These are phyloP conservation scores for Trypanosoma platydactyli DNA, from an alignment of 208 protist genomes.

Conservation along the genomic window DNA sequence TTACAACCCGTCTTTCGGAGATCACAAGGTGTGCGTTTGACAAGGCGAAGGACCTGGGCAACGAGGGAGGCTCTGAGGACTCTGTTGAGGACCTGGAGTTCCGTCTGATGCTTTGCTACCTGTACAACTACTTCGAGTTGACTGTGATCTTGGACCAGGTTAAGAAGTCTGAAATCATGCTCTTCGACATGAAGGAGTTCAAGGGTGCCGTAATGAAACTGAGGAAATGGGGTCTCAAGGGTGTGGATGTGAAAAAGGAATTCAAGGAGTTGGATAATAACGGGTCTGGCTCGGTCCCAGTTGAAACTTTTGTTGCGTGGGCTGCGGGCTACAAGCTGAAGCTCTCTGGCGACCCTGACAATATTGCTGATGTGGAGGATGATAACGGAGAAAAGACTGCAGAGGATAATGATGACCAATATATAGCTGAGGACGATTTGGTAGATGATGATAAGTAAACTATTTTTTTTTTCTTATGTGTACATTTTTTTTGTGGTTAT, in stretches of 20 bases:
- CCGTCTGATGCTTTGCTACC: constrained; percentile 70
- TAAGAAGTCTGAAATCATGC: constrained; percentile 67
- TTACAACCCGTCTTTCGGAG: constrained; percentile 58
- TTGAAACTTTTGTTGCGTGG: constrained; percentile 82
- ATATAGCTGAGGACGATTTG: constrained; percentile 3
- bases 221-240: constrained; percentile 53
- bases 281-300: constrained; percentile 65
- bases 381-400: no score
- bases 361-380: no score
- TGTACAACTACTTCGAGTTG: constrained; percentile 59
- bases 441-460: no score
- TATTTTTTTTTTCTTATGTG: no score
- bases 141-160: constrained; percentile 84
- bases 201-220: constrained; percentile 52
- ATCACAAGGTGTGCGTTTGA: constrained; percentile 83
- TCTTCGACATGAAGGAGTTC: constrained; percentile 72
- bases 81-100: constrained; percentile 75
- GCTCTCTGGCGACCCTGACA: constrained; percentile 65
- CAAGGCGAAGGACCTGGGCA: constrained; percentile 64
- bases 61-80: constrained; percentile 39
- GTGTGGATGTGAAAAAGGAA: constrained; percentile 42
- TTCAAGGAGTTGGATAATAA: constrained; percentile 80
- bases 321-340: constrained; percentile 46
- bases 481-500: no score
- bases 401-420: constrained; percentile 30